Conservation (phyloP, 306 rosid species). For the Malus asiatica region DNA sequence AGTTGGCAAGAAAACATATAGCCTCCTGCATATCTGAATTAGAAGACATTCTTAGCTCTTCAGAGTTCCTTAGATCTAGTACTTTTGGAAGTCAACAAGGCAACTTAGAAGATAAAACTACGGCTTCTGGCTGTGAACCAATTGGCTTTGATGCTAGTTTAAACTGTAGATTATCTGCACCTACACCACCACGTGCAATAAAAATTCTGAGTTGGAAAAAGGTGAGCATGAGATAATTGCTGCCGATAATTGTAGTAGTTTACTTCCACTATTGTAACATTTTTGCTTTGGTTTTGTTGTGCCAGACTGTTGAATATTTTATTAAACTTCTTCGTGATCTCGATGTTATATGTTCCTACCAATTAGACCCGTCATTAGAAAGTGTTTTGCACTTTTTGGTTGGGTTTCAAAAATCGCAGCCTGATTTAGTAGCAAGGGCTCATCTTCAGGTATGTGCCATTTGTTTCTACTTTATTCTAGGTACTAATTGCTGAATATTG, state of each 20-base stretch:
- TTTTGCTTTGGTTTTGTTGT: slow-evolving; percentile 19
- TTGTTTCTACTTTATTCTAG: slow-evolving; percentile 3
- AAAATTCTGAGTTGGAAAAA: slow-evolving; percentile 67
- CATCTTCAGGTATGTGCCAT: slow-evolving; percentile 70
- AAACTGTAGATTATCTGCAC: slow-evolving; percentile 84
- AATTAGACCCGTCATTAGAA: slow-evolving; percentile 66
- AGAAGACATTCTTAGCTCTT: slow-evolving; percentile 44
- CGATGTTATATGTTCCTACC: slow-evolving; percentile 59
- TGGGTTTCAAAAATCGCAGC: slow-evolving; percentile 79
- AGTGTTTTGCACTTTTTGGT: slow-evolving; percentile 73
- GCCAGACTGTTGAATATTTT: slow-evolving; percentile 84
- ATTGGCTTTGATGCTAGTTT: slow-evolving; percentile 90
- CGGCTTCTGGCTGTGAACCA: slow-evolving; percentile 91
- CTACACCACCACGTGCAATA: slow-evolving; percentile 90
- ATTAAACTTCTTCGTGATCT: slow-evolving; percentile 77
- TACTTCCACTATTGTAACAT: slow-evolving; percentile 12
- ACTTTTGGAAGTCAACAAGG: slow-evolving; percentile 33
- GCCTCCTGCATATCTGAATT: slow-evolving; percentile 72
- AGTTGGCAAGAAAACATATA: slow-evolving; percentile 92
- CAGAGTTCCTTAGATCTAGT: slow-evolving; percentile 61
- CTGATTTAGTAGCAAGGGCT: slow-evolving; percentile 93
- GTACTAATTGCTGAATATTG: slow-evolving; percentile 6
- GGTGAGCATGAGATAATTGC: slow-evolving; percentile 35
- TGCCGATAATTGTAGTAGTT: background rate
- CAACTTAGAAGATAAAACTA: slow-evolving; percentile 39